phyloP scores from a whole-genome alignment of 2,329 filamentous ascomycete genomes.

The Cytospora chrysosperma region DNA sequence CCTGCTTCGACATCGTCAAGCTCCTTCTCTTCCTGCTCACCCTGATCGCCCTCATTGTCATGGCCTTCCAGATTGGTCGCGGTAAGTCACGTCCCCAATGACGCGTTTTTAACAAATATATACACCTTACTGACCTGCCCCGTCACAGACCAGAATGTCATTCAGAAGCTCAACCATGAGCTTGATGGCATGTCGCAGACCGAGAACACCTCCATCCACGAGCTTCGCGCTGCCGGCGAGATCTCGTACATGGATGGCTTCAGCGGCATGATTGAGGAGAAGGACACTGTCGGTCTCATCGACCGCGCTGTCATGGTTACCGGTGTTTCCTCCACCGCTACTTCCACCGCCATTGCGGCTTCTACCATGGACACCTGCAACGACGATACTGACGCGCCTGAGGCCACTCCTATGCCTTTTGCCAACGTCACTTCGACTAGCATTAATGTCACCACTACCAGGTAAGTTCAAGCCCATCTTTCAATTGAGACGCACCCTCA shows the following conservation, averaged over 20 bases:
- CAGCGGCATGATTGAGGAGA: conserved; percentile 10
- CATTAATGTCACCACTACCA: background rate
- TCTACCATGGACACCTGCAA: background rate
- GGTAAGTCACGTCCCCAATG: background rate
- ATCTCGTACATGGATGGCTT: conserved; percentile 12
- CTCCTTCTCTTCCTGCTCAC: conserved; percentile 4
- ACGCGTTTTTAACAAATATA: background rate
- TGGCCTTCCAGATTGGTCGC: conserved; percentile 13
- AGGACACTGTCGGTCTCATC: background rate
- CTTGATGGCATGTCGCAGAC: background rate
- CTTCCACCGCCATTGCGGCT: background rate
- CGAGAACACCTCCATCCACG: background rate
- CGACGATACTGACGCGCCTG: background rate
- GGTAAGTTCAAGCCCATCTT: conserved; percentile 3
- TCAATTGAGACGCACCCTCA: background rate
- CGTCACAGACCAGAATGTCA: conserved; percentile 22
- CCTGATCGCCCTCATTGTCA: conserved; percentile 9
- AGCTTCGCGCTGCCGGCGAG: background rate
- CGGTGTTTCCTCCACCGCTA: background rate
- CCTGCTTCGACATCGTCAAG: conserved; percentile 9
- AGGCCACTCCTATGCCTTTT: background rate
- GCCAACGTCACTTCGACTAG: background rate
- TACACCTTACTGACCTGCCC: background rate
- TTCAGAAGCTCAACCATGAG: conserved; percentile 13
- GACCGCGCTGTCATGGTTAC: conserved; percentile 3